Evolutionary conservation across 176 grass and related monocot genomes (phyloP).

Genomic region (Eragrostis curvula): DNA sequence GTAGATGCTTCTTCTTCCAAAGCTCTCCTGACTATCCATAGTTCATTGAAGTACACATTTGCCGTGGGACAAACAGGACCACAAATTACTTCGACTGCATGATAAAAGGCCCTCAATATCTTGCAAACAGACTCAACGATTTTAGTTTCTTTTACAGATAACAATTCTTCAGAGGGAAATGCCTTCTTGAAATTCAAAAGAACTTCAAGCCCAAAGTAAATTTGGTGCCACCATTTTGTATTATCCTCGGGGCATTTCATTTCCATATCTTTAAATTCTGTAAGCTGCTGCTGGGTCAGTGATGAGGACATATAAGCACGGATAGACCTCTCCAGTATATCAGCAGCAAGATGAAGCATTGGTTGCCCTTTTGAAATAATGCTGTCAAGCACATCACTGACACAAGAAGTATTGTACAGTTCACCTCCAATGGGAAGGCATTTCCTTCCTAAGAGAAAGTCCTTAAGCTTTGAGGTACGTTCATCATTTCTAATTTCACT

Average conservation of each 20-base stretch:
- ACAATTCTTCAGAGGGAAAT: slow-evolving; percentile 35
- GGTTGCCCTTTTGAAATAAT: slow-evolving; percentile 36
- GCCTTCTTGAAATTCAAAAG: slow-evolving; percentile 40
- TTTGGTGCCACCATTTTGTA: slow-evolving; percentile 48
- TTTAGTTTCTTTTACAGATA: slow-evolving; percentile 32
- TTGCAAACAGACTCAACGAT: too few relatives aligned
- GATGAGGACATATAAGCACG: slow-evolving; percentile 15
- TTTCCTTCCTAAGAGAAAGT: slow-evolving; percentile 35
- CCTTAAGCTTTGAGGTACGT: slow-evolving; percentile 29
- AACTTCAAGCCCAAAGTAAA: slow-evolving; percentile 55
- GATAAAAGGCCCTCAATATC: too few relatives aligned
- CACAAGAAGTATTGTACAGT: slow-evolving; percentile 40
- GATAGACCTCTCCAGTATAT: slow-evolving; percentile 36
- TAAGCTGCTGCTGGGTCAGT: slow-evolving; percentile 24
- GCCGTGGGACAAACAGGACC: slow-evolving; percentile 34
- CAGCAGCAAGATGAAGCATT: slow-evolving; percentile 31
- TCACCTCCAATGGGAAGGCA: slow-evolving; percentile 48
- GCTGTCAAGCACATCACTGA: slow-evolving; percentile 42
- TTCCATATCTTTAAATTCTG: slow-evolving; percentile 19
- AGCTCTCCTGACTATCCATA: slow-evolving; percentile 46
- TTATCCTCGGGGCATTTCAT: slow-evolving; percentile 44
- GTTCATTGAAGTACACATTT: slow-evolving; percentile 54
- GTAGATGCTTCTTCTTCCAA: slow-evolving; percentile 47
- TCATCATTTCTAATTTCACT: slow-evolving; percentile 39
- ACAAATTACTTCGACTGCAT: slow-evolving; percentile 44